phyloP scores from a whole-genome alignment of 1,284 basidiomycete genomes.

The Schizopora paradoxa region DNA sequence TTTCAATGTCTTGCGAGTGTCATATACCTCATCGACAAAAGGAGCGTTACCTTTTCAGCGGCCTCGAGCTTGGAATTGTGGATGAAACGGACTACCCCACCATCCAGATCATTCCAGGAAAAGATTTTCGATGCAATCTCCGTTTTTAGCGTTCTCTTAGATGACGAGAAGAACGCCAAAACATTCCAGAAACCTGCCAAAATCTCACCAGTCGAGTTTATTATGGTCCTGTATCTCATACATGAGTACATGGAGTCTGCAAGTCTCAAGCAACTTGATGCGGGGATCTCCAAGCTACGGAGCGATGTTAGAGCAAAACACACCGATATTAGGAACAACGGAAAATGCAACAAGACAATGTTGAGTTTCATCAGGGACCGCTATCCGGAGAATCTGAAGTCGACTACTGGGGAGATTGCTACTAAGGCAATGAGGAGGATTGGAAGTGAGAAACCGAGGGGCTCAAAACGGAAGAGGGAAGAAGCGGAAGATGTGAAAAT shows the following conservation, averaged over 20 bases:
- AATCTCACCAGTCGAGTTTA: conserved; percentile 69
- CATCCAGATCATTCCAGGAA: conserved; percentile 40
- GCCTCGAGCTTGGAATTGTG: conserved; percentile 52
- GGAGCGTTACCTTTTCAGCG: conserved; percentile 44
- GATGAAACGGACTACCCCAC: conserved; percentile 43
- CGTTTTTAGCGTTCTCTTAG: conserved; percentile 51
- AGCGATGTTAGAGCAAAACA: conserved; percentile 44
- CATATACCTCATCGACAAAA: conserved; percentile 55
- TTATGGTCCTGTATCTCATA: conserved; percentile 45
- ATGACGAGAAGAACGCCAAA: conserved; percentile 30
- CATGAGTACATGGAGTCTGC: conserved; percentile 44
- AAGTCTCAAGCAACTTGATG: conserved; percentile 39
- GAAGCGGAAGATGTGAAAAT: conserved; percentile 2
- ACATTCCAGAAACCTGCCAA: conserved; percentile 47
- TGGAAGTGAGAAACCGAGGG: conserved; percentile 5
- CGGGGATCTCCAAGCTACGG: conserved; percentile 50
- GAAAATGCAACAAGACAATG: conserved; percentile 43
- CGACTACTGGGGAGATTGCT: conserved; percentile 5
- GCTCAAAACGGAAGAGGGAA: neutral
- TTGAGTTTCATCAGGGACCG: conserved; percentile 44
- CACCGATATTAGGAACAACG: conserved; percentile 57
- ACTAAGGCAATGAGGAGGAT: neutral
- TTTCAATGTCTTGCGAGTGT: conserved; percentile 65
- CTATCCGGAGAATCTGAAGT: conserved; percentile 6
- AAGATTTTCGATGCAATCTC: conserved; percentile 44